Conservation (phyloP, 768 basidiomycete species). For the Tylopilus rubrobrunneus region DNA sequence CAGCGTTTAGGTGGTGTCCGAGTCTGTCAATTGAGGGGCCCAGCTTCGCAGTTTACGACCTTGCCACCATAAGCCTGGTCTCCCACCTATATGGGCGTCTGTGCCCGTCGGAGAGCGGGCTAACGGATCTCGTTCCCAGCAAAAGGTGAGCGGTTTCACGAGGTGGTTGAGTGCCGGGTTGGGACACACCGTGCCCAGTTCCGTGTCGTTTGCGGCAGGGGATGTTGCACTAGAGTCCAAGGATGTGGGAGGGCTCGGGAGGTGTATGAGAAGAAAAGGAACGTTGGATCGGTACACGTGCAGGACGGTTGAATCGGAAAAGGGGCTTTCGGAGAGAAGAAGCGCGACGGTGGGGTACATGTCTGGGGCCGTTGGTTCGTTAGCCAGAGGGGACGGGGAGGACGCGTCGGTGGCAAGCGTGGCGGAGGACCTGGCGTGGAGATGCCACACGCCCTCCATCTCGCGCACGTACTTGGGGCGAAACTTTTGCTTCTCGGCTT, state of each 20-base stretch:
- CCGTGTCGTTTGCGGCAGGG: neutral
- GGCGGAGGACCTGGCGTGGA: conserved; percentile 10
- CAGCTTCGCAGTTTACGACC: conserved; percentile 18
- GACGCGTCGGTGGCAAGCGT: neutral
- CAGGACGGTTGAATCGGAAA: conserved; percentile 65
- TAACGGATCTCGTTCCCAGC: conserved; percentile 20
- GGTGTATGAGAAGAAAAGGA: conserved; percentile 75
- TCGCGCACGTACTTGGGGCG: conserved; percentile 82
- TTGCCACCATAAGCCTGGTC: conserved; percentile 43
- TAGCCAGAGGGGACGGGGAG: neutral
- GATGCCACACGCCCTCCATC: conserved; percentile 81
- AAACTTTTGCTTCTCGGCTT: conserved; percentile 80
- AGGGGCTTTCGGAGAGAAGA: conserved; percentile 76
- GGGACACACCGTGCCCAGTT: conserved; percentile 14
- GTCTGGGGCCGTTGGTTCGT: neutral
- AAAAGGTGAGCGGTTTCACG: conserved; percentile 19
- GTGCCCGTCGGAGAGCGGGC: neutral
- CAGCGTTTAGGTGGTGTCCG: neutral
- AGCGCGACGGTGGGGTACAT: conserved; percentile 51
- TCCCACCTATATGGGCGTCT: conserved; percentile 7
- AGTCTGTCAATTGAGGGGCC: conserved; percentile 10
- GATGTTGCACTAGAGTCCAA: neutral
- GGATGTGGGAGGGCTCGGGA: conserved; percentile 44
- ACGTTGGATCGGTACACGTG: conserved; percentile 71
- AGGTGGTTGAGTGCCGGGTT: conserved; percentile 21